Percentiles rank a stretch among this genome's conserved stretches.
These are phyloP conservation scores for Hypoxylon crocopeplum DNA, from an alignment of 495 filamentous ascomycete species.

Conservation along the genomic window DNA sequence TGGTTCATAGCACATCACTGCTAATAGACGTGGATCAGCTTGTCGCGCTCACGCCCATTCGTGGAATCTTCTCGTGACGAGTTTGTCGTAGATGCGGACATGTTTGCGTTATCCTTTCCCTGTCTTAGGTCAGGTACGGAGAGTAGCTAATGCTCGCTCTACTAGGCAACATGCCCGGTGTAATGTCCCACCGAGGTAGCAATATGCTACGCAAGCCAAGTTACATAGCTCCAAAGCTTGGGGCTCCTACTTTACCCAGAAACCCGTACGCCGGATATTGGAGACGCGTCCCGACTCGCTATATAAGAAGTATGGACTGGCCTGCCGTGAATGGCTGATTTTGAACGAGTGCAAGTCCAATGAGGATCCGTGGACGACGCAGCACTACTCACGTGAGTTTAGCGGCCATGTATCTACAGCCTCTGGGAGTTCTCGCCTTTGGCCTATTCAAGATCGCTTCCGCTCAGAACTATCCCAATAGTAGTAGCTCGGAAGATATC, in stretches of 20 bases:
- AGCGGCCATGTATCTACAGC: conserved; percentile 2
- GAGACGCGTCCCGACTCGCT: conserved; percentile 1
- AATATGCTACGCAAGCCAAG: conserved; percentile 26
- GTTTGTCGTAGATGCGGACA: neutral
- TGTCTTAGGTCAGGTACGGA: conserved; percentile 10
- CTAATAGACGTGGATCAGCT: conserved; percentile 17
- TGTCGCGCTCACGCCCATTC: conserved; percentile 10
- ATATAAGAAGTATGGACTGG: conserved; percentile 16
- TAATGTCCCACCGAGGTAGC: conserved; percentile 34
- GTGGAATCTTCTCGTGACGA: conserved; percentile 28
- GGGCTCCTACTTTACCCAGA: conserved; percentile 15
- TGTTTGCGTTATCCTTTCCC: conserved; percentile 14
- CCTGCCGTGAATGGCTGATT: neutral
- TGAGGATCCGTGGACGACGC: conserved; percentile 6
- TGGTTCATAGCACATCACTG: neutral
- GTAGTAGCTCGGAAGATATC: conserved; percentile 19
- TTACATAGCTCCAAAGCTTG: conserved; percentile 5
- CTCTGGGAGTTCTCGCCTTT: neutral
- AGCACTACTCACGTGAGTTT: conserved; percentile 1
- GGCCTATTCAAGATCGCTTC: conserved; percentile 9
- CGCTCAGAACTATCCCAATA: conserved; percentile 12
- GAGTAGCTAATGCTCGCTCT: conserved; percentile 5
- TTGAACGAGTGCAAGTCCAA: conserved; percentile 2
- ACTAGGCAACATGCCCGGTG: conserved; percentile 25
- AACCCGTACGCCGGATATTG: conserved; percentile 12